These are phyloP conservation scores for Vigna nakashimae DNA, from an alignment of 306 rosid species.

Conservation along the genomic window DNA sequence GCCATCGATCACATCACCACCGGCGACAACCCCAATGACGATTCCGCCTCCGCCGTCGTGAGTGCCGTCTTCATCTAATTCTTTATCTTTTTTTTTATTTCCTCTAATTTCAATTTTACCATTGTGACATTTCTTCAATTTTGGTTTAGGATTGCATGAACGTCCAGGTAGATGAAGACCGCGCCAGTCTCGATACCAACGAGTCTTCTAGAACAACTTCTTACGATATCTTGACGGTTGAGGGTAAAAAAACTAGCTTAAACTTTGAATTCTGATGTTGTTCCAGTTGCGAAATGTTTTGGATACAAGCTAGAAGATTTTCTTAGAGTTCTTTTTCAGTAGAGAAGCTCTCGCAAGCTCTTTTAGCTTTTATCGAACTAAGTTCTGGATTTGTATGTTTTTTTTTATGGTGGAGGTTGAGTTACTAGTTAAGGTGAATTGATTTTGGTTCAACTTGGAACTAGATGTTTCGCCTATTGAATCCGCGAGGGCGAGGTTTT, in stretches of 20 bases:
- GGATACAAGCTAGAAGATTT: neutral
- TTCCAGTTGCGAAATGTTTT: neutral
- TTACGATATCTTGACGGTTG: slow-evolving; percentile 61
- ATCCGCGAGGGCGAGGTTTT: slow-evolving; percentile 80
- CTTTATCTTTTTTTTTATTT: neutral
- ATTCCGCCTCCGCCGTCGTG: slow-evolving; percentile 64
- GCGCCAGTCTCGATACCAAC: slow-evolving; percentile 71
- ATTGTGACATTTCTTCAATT: neutral
- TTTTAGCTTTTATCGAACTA: neutral
- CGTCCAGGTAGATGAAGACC: slow-evolving; percentile 82
- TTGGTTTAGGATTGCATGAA: slow-evolving; percentile 71
- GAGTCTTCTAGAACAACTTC: slow-evolving; percentile 68
- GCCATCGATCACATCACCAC: slow-evolving; percentile 65
- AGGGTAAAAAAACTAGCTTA: slow-evolving; percentile 54
- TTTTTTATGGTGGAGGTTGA: slow-evolving; percentile 17
- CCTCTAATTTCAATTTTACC: neutral
- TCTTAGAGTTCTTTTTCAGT: neutral
- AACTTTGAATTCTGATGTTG: neutral
- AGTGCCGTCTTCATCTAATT: slow-evolving; percentile 26
- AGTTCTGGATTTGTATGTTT: neutral
- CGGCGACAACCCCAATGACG: slow-evolving; percentile 52
- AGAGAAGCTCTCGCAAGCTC: neutral
- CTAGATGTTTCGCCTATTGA: slow-evolving; percentile 88
- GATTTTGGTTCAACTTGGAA: slow-evolving; percentile 46
- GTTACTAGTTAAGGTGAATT: slow-evolving; percentile 29